Percentiles rank a stretch among this genome's conserved stretches.
Conservation (phyloP, 2,329 filamentous ascomycete species). For the Aspergillus alliaceus region DNA sequence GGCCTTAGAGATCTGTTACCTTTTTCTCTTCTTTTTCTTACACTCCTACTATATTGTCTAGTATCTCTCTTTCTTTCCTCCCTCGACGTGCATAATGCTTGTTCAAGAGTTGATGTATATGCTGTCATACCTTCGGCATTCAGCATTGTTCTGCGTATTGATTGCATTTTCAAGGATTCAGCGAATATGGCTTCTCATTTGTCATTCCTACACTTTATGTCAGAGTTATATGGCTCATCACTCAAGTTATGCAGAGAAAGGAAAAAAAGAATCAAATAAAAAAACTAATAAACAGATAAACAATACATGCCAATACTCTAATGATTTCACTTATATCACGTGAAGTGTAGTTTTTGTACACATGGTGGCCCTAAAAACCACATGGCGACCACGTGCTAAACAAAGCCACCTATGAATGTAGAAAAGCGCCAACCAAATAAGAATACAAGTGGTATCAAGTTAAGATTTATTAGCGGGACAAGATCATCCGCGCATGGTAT, state of each 20-base stretch:
- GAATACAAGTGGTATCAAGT: background rate
- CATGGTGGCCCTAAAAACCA: background rate
- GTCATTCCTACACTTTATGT: constrained; percentile 3
- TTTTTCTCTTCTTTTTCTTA: constrained; percentile 3
- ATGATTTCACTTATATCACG: background rate
- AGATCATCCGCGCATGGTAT: background rate
- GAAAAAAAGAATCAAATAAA: background rate
- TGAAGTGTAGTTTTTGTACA: background rate
- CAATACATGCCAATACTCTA: background rate
- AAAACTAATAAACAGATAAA: too few species aligned
- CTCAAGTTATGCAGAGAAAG: background rate
- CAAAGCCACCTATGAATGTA: background rate
- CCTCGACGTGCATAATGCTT: constrained; percentile 7
- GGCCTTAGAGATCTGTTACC: constrained; percentile 11
- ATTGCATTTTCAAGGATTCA: constrained; percentile 24
- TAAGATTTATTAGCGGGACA: background rate
- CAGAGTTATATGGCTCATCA: background rate
- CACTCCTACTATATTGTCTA: background rate
- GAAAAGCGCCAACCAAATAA: background rate
- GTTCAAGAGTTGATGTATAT: constrained; percentile 72
- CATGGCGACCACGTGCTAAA: constrained; percentile 2
- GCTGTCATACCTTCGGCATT: constrained; percentile 59
- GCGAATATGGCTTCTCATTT: constrained; percentile 16
- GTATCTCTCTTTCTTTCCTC: background rate
- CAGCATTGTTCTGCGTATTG: constrained; percentile 15